Evolutionary conservation across 306 rosid genomes (phyloP).

Genomic region (Acacia acuminata): DNA sequence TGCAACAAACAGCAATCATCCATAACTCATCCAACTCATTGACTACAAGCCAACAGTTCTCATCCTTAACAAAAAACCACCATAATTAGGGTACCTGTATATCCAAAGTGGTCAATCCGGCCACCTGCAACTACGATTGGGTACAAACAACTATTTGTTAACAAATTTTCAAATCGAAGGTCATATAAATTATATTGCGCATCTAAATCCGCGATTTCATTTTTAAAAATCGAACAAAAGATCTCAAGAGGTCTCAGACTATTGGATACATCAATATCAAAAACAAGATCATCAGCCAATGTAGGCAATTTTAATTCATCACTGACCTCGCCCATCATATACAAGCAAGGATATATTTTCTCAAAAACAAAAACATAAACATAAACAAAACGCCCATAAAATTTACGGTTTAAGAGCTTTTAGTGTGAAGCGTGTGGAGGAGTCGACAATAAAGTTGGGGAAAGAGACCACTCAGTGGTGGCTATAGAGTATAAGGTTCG

Average conservation of each 20-base stretch:
- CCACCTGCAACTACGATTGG: background rate
- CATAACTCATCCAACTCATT: background rate
- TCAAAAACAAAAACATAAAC: background rate
- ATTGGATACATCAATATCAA: constrained; percentile 23
- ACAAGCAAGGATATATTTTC: background rate
- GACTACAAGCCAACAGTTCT: background rate
- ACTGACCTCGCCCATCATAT: constrained; percentile 27
- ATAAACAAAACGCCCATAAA: background rate
- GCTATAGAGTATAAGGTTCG: constrained; percentile 63
- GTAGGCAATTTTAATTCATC: constrained; percentile 43
- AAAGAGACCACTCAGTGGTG: constrained; percentile 56
- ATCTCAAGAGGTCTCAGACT: constrained; percentile 36
- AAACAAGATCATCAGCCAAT: constrained; percentile 40
- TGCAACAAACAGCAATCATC: background rate
- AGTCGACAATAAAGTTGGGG: background rate
- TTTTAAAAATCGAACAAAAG: background rate
- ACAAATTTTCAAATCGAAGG: background rate
- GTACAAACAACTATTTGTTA: background rate
- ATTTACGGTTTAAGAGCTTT: background rate
- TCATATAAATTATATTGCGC: background rate
- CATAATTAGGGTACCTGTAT: background rate
- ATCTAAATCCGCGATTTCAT: background rate
- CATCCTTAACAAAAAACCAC: background rate
- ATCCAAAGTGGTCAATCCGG: background rate
- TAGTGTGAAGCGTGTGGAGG: background rate